These are phyloP conservation scores for Euphorbia schlechtendalii DNA, from an alignment of 441 rosid genomes.

Conservation along the genomic window DNA sequence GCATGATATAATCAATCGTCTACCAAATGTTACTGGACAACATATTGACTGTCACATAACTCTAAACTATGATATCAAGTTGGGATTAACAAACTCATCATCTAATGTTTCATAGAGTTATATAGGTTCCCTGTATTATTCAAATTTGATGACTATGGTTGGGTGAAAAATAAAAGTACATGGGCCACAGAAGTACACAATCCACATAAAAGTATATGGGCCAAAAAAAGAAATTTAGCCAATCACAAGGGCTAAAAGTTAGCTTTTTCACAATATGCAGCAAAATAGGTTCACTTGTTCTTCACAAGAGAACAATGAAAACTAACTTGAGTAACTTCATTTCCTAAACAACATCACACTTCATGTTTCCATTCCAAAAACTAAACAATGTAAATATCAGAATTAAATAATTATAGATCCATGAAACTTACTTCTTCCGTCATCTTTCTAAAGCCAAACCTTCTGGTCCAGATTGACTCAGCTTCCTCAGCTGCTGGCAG, in stretches of 20 bases:
- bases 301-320: neutral
- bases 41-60: neutral
- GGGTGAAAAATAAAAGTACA: neutral
- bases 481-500: slow-evolving; percentile 99
- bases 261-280: neutral
- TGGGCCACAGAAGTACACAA: no score
- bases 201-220: neutral
- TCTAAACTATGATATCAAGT: neutral
- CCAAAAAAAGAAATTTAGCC: neutral
- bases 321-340: no score
- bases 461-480: slow-evolving; percentile 85
- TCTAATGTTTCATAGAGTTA: neutral
- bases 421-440: slow-evolving; percentile 50
- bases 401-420: no score
- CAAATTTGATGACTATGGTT: neutral
- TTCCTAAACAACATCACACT: neutral
- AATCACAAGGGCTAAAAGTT: neutral
- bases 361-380: neutral
- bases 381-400: neutral
- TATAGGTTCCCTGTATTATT: neutral
- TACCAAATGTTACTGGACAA: no score
- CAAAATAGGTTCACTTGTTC: neutral
- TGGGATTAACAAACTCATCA: neutral
- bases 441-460: slow-evolving; percentile 82
- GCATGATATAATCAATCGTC: neutral